These are phyloP conservation scores for Cystobasidiaceae sp. DNA, from an alignment of 1,284 basidiomycete genomes.

Conservation along the genomic window DNA sequence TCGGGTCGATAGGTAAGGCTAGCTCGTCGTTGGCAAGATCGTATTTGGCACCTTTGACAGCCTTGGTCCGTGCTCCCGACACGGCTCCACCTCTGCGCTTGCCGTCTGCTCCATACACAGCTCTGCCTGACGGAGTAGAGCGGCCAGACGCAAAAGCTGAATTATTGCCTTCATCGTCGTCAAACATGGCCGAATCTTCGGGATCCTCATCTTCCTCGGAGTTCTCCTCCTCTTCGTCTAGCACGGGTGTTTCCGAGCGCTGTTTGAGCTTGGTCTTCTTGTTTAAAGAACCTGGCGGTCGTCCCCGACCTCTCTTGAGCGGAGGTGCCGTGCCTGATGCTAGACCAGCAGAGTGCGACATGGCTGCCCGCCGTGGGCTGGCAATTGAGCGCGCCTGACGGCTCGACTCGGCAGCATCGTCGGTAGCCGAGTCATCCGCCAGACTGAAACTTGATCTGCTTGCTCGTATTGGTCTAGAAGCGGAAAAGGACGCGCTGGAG, in stretches of 20 bases:
- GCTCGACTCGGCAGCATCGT: not conserved
- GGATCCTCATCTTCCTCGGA: constrained; percentile 16
- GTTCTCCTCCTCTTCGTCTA: constrained; percentile 1
- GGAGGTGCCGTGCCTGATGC: not conserved
- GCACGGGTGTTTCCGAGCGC: constrained; percentile 2
- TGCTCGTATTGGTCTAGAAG: not conserved
- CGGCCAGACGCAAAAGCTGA: not conserved
- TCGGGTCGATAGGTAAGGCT: constrained; percentile 71
- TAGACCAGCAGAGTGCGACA: too few relatives aligned
- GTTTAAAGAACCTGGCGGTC: constrained; percentile 8
- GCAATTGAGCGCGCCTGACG: not conserved
- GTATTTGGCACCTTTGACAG: constrained; percentile 65
- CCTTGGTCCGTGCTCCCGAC: not conserved
- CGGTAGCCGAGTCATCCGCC: not conserved
- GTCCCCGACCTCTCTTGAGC: not conserved
- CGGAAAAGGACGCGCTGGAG: not conserved
- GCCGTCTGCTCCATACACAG: constrained; percentile 9
- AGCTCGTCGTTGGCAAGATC: constrained; percentile 84
- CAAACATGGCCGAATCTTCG: not conserved
- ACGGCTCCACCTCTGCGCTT: not conserved
- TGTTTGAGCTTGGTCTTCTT: constrained; percentile 23
- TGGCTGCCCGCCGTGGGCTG: not conserved
- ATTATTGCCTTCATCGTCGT: constrained; percentile 8
- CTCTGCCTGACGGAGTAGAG: constrained; percentile 3
- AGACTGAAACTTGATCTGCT: not conserved